Evolutionary conservation across 2,329 filamentous ascomycete species (phyloP).

Genomic region (Sporothrix humicola): DNA sequence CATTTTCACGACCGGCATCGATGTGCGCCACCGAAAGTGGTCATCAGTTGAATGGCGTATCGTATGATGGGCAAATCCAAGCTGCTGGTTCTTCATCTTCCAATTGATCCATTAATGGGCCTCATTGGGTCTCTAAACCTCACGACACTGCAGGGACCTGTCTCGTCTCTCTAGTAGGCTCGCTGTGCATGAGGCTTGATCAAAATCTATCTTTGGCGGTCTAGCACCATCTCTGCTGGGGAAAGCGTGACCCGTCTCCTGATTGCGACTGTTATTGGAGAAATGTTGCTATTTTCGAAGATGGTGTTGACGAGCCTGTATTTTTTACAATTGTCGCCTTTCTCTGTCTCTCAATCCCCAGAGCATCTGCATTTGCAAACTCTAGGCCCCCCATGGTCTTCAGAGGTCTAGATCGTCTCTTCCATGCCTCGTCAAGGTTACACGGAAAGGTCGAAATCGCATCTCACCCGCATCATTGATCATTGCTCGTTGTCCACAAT

Average conservation of each 20-base stretch:
- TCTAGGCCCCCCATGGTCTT: background rate
- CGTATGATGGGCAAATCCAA: slow-evolving; percentile 13
- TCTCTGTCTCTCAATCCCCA: background rate
- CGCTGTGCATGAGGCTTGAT: background rate
- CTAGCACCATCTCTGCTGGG: background rate
- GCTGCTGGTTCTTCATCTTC: background rate
- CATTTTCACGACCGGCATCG: background rate
- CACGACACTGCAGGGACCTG: background rate
- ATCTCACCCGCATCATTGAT: background rate
- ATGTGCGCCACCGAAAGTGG: background rate
- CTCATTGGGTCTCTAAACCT: background rate
- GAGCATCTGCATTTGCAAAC: background rate
- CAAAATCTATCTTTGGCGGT: no score
- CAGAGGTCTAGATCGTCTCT: background rate
- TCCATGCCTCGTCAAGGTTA: slow-evolving; percentile 4
- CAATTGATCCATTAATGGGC: background rate
- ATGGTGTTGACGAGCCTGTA: background rate
- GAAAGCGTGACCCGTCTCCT: background rate
- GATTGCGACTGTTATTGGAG: background rate
- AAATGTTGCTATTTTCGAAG: background rate
- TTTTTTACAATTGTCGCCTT: background rate
- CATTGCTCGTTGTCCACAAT: background rate
- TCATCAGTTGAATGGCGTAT: background rate
- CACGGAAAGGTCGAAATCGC: background rate
- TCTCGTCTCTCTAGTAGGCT: no score